Conservation (phyloP, 345 rosid species). For the Hibiscus tridactylites region DNA sequence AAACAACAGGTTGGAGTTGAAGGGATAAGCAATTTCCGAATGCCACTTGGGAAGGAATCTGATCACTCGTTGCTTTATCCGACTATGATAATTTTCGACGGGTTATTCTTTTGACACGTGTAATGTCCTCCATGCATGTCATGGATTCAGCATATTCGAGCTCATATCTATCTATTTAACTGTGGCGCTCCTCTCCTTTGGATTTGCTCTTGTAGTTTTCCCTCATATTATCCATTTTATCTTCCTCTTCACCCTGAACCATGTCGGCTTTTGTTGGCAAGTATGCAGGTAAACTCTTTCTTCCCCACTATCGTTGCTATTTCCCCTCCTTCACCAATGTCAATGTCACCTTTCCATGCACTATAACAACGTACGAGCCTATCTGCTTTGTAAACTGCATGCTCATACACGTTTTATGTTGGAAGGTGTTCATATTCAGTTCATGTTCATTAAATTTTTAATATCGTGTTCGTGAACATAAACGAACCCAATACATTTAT, state of each 20-base stretch:
- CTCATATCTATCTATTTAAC: background rate
- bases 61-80: slow-evolving; percentile 65
- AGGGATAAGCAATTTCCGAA: background rate
- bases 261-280: slow-evolving; percentile 91
- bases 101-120: slow-evolving; percentile 53
- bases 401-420: background rate
- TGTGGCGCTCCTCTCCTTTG: slow-evolving; percentile 15
- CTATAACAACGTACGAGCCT: too few species aligned
- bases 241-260: slow-evolving; percentile 8
- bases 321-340: background rate
- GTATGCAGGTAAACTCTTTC: slow-evolving; percentile 59
- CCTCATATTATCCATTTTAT: slow-evolving; percentile 11
- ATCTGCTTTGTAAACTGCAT: background rate
- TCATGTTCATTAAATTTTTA: too few species aligned
- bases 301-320: too few species aligned
- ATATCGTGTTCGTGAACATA: too few species aligned
- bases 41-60: slow-evolving; percentile 36
- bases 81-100: slow-evolving; percentile 45
- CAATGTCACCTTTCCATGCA: background rate
- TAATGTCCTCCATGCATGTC: background rate
- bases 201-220: slow-evolving; percentile 29
- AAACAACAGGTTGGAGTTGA: background rate
- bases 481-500: too few species aligned
- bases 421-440: too few species aligned
- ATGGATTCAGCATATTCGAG: slow-evolving; percentile 31